Evolutionary conservation across 208 protist genomes (phyloP).

Genomic region (Acanthamoeba culbertsoni): DNA sequence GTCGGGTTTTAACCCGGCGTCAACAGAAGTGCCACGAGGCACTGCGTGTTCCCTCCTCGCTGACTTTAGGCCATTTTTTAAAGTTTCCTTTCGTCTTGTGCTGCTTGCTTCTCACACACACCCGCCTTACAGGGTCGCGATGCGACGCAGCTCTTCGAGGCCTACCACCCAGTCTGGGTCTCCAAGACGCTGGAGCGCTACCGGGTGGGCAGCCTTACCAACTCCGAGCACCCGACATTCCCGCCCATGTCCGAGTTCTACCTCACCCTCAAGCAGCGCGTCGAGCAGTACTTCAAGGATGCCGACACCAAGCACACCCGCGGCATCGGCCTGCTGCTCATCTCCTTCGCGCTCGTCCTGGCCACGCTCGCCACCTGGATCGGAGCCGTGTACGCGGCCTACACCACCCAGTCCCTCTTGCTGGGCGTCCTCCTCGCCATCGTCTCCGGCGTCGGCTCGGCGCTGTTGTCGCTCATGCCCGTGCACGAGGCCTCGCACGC

Average conservation of each 20-base stretch:
- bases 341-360: neutral
- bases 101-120: neutral
- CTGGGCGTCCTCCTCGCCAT: constrained; percentile 53
- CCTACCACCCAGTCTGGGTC: constrained; percentile 24
- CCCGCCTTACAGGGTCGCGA: neutral
- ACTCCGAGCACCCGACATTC: constrained; percentile 26
- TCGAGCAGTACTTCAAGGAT: constrained; percentile 20
- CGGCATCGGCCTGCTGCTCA: neutral
- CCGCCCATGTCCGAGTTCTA: constrained; percentile 55
- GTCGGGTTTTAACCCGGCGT: too few species aligned
- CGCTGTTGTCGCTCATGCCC: constrained; percentile 67
- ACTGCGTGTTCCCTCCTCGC: too few species aligned
- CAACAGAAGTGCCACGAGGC: too few species aligned
- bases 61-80: too few species aligned
- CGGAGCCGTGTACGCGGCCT: neutral
- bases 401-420: neutral
- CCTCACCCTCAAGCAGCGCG: constrained; percentile 48
- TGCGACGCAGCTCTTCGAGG: constrained; percentile 57
- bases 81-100: too few species aligned
- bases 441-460: neutral
- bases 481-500: constrained; percentile 78
- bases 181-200: constrained; percentile 55
- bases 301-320: constrained; percentile 14
- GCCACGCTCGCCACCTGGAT: neutral
- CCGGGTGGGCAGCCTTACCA: neutral